These are phyloP conservation scores for Myrica gale DNA, from an alignment of 306 rosid genomes.

Conservation along the genomic window DNA sequence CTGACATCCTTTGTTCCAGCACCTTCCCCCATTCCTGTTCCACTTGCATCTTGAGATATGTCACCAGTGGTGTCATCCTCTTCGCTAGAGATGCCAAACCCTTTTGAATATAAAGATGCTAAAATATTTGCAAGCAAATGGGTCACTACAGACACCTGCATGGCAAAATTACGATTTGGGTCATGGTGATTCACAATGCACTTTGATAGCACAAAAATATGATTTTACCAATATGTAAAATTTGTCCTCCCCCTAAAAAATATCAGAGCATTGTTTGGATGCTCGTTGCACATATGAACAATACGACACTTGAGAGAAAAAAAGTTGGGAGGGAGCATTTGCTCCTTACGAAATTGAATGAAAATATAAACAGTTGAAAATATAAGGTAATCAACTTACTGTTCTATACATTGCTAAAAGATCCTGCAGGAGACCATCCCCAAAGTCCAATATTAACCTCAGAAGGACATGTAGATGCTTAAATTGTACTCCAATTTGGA, in stretches of 20 bases:
- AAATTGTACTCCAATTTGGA: conserved; percentile 42
- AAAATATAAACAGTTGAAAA: no score
- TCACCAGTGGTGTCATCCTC: conserved; percentile 45
- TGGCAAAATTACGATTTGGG: conserved; percentile 18
- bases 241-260: no score
- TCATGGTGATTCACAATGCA: neutral
- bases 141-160: conserved; percentile 72
- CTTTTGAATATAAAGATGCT: conserved; percentile 60
- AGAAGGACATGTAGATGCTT: conserved; percentile 47
- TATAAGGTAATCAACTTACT: conserved; percentile 38
- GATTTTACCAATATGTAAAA: neutral
- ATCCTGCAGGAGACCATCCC: conserved; percentile 60
- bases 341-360: no score
- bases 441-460: conserved; percentile 50
- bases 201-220: neutral
- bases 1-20: conserved; percentile 79
- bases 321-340: no score
- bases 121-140: conserved; percentile 64
- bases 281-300: no score
- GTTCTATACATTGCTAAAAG: conserved; percentile 65
- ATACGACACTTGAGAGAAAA: no score
- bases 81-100: conserved; percentile 60
- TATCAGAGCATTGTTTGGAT: no score
- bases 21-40: conserved; percentile 95
- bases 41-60: conserved; percentile 55